Base-by-base conservation (phyloP, 2,329 filamentous ascomycete genomes). In the Colletotrichum camelliae region DNA sequence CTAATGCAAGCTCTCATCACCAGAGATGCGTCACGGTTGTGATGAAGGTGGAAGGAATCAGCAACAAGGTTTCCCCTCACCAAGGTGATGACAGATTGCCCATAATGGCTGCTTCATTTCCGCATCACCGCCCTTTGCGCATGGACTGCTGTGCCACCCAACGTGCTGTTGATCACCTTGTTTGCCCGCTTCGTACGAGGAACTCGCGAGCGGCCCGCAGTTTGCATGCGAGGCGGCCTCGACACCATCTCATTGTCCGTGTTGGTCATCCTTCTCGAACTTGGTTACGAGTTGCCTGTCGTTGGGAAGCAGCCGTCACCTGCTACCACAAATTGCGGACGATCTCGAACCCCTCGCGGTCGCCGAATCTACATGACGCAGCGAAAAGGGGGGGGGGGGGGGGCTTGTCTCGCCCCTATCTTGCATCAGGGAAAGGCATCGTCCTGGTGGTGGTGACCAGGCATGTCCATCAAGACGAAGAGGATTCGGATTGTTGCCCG, bases 1-100 rank as follows among this genome's bases (percentile, higher is more conserved):
- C 73, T 75, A 72, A 75, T 75, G 73, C 73, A 75, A 64, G 70
- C 39, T 68, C 37, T 24, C 33, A 35, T 73, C 73, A 75, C 73
- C 69, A 67, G 35, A 43, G 43, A 33, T 68, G 57, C 57, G 70
- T 72, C 73, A 29, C 21, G 48, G 10, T 52, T 57, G 55, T 62
- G 69, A 67, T 70, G 24, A 64, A 33, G 24, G 62, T 48, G 64
- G 43, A 57, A 33, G 37, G 18, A 31, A 39, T 58, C 16, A 16
- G 39, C 37, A 67, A 21, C 43, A 39, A 18, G 58, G 31, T n/a
- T 43, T 43, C 24, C 64, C 55, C 61, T 68, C 70, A 57, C 66
- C 64, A 73, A 58, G 70, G 70, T 52, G 62, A 72, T 48, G 57
- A 48, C 21, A n/a, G 62, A 15, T 61, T 62, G 64, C 16, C 31